phyloP scores from a whole-genome alignment of 768 basidiomycete genomes.

The Russula sp. region DNA sequence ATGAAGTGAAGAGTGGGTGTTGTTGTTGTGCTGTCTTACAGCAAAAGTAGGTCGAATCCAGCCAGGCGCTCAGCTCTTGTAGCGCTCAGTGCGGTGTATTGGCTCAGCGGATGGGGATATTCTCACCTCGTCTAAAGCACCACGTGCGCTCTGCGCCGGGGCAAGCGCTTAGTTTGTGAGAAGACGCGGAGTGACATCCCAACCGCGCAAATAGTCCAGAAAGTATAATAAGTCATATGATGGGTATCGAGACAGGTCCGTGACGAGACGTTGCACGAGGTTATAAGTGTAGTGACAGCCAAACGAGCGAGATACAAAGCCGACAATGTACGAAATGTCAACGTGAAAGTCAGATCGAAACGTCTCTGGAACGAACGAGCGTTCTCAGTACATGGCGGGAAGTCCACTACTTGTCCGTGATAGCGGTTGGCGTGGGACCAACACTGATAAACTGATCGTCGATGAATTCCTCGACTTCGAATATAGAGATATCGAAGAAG shows the following conservation, averaged over 20 bases:
- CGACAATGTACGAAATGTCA: not conserved
- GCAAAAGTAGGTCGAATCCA: not conserved
- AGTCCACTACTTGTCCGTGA: conserved; percentile 34
- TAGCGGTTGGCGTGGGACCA: conserved; percentile 43
- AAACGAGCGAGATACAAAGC: not conserved
- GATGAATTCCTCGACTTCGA: conserved; percentile 65
- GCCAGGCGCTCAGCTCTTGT: not conserved
- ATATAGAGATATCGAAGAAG: conserved; percentile 33
- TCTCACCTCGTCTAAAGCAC: not conserved
- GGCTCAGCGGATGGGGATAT: not conserved
- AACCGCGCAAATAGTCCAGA: conserved; percentile 3
- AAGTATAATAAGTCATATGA: conserved; percentile 12
- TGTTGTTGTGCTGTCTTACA: not conserved
- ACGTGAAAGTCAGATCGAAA: not conserved
- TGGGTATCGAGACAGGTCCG: conserved; percentile 11
- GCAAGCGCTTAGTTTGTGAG: not conserved
- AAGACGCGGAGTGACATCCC: not conserved
- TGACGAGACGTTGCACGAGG: not conserved
- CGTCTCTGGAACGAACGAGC: not conserved
- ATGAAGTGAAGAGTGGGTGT: not conserved
- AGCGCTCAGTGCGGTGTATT: not conserved
- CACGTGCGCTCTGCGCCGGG: not conserved
- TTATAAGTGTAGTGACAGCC: not conserved
- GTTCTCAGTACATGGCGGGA: conserved; percentile 17
- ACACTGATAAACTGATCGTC: conserved; percentile 53